phyloP scores from a whole-genome alignment of 2,329 filamentous ascomycete species.

The Phoma sp. region DNA sequence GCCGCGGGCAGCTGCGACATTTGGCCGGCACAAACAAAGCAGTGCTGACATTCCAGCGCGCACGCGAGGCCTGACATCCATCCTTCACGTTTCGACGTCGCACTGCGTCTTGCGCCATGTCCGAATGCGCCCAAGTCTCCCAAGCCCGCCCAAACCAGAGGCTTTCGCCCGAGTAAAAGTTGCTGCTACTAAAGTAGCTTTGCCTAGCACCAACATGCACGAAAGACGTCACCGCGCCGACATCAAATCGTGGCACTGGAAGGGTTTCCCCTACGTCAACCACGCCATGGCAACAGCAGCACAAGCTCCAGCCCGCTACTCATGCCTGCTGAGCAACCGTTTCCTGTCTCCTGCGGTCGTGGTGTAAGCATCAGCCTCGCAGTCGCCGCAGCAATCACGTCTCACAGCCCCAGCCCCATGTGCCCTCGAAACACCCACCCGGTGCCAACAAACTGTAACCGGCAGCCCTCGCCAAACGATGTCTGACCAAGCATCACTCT shows the following conservation, averaged over 20 bases:
- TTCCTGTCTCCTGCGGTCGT: conserved; percentile 3
- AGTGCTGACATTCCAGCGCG: conserved; percentile 9
- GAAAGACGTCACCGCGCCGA: conserved; percentile 30
- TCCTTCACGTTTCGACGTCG: conserved; percentile 16
- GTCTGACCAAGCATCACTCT: conserved; percentile 6
- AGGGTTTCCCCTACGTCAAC: conserved; percentile 14
- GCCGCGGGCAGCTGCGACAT: not conserved
- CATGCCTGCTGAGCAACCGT: conserved; percentile 7
- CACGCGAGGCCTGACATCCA: conserved; percentile 13
- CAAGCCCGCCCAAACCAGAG: conserved; percentile 10
- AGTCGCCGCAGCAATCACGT: conserved; percentile 31
- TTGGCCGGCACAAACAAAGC: not conserved
- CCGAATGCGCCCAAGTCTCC: conserved; percentile 9
- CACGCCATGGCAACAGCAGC: not conserved
- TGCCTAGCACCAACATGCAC: conserved; percentile 4
- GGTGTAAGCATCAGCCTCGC: conserved; percentile 23
- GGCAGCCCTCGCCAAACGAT: conserved; percentile 13
- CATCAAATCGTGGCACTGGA: conserved; percentile 11
- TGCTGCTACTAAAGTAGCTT: conserved; percentile 22
- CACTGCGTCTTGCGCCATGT: conserved; percentile 9
- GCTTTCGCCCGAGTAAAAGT: conserved; percentile 9
- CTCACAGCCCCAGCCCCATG: conserved; percentile 15
- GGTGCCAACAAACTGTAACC: not conserved
- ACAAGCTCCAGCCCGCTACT: not conserved
- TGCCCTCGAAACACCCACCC: conserved; percentile 12